Conservation (phyloP, 805 yeast species). For the Ogataea minuta region DNA sequence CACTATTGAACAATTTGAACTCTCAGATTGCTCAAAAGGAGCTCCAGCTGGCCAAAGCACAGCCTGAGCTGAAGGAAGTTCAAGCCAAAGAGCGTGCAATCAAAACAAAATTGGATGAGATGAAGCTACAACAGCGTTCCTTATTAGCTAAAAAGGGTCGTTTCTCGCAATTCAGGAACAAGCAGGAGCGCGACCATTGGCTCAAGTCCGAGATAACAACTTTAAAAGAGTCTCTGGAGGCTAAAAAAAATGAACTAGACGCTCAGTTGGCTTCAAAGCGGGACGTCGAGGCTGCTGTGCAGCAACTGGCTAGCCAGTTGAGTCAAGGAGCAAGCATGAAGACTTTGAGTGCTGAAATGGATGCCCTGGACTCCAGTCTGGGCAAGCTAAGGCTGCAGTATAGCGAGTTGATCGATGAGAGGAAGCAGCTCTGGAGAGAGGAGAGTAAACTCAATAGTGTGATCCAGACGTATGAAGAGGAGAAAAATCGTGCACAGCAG, state of each 20-base stretch:
- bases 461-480: slow-evolving; percentile 52
- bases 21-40: slow-evolving; percentile 38
- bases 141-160: slow-evolving; percentile 73
- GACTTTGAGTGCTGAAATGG: slow-evolving; percentile 27
- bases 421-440: slow-evolving; percentile 76
- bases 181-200: slow-evolving; percentile 67
- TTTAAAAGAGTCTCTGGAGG: slow-evolving; percentile 24
- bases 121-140: slow-evolving; percentile 52
- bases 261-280: slow-evolving; percentile 13
- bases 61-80: slow-evolving; percentile 42
- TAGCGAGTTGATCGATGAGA: slow-evolving; percentile 53
- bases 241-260: slow-evolving; percentile 13
- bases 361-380: slow-evolving; percentile 32
- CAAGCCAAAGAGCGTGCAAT: slow-evolving; percentile 39
- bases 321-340: background rate
- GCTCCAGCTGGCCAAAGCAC: slow-evolving; percentile 33
- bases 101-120: slow-evolving; percentile 41
- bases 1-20: slow-evolving; percentile 23
- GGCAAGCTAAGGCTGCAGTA: slow-evolving; percentile 39
- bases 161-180: slow-evolving; percentile 53
- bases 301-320: slow-evolving; percentile 32
- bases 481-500: slow-evolving; percentile 56
- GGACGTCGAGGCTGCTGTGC: slow-evolving; percentile 36
- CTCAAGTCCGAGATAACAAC: slow-evolving; percentile 48
- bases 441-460: slow-evolving; percentile 65